phyloP scores from a whole-genome alignment of 2,329 filamentous ascomycete genomes.

The Colletotrichum camelliae region DNA sequence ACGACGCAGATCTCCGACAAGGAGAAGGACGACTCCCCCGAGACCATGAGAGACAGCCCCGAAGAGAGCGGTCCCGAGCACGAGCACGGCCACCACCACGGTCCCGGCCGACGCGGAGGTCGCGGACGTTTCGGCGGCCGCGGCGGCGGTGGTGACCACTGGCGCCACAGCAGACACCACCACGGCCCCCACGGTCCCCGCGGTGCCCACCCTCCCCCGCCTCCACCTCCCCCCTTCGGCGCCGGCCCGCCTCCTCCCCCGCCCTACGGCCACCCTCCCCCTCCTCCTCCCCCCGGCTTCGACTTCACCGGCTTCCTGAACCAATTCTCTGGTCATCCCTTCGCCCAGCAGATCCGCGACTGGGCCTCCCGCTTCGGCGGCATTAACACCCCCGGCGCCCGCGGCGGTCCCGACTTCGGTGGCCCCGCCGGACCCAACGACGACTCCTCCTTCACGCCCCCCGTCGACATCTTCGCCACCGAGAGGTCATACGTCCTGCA shows the following conservation, averaged over 20 bases:
- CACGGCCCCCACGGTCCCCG: constrained; percentile 8
- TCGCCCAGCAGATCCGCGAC: constrained; percentile 46
- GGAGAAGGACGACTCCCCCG: constrained; percentile 40
- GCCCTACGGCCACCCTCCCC: constrained; percentile 17
- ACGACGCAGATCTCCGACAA: constrained; percentile 29
- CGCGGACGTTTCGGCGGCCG: constrained; percentile 12
- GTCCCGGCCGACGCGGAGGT: constrained; percentile 24
- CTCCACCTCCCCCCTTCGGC: constrained; percentile 29
- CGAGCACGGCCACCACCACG: constrained; percentile 32
- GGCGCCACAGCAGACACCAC: constrained; percentile 7
- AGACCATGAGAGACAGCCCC: constrained; percentile 35
- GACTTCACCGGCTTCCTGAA: constrained; percentile 43
- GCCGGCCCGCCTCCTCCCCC: constrained; percentile 25
- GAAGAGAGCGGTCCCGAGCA: constrained; percentile 38
- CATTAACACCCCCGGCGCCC: not conserved
- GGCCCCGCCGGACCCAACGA: not conserved
- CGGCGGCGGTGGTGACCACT: constrained; percentile 5
- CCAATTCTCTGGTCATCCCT: constrained; percentile 45
- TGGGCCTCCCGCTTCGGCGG: constrained; percentile 30
- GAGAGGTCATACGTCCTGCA: constrained; percentile 71
- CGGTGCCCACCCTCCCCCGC: constrained; percentile 23
- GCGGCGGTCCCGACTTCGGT: constrained; percentile 10
- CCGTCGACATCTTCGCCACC: constrained; percentile 79
- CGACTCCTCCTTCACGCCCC: constrained; percentile 60
- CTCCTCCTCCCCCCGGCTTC: constrained; percentile 26